Conservation (phyloP, 2,329 filamentous ascomycete genomes). For the Pseudocercospora musae region DNA sequence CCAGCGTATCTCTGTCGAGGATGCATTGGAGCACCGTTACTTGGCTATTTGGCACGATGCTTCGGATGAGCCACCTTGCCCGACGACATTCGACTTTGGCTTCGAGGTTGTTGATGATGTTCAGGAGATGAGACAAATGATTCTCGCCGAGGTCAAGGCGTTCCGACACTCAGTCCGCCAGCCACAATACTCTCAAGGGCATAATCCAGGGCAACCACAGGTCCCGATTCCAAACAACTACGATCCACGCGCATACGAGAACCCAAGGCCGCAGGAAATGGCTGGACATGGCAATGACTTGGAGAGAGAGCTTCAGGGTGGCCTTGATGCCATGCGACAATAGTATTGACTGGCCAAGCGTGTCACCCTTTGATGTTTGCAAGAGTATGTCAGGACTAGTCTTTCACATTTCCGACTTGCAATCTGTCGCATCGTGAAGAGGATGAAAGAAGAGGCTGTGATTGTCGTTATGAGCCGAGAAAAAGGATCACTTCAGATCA, state of each 20-base stretch:
- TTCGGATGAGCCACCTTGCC: constrained; percentile 90
- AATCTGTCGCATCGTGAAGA: not conserved
- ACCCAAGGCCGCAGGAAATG: constrained; percentile 58
- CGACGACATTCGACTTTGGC: constrained; percentile 93
- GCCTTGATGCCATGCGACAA: constrained; percentile 28
- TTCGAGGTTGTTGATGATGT: constrained; percentile 98
- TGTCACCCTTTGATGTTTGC: not conserved
- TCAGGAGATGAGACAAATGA: constrained; percentile 92
- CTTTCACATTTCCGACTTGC: not conserved
- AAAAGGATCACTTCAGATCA: not conserved
- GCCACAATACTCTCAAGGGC: constrained; percentile 44
- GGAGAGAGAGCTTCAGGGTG: constrained; percentile 69
- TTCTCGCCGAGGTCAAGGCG: constrained; percentile 84
- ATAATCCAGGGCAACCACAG: constrained; percentile 39
- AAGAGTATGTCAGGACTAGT: not conserved
- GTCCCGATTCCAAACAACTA: constrained; percentile 63
- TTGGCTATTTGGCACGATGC: constrained; percentile 98
- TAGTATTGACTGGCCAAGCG: not conserved
- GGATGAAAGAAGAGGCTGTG: not conserved
- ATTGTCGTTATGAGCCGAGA: not conserved
- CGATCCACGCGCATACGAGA: constrained; percentile 56
- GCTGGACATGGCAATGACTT: constrained; percentile 66
- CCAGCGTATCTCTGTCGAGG: constrained; percentile 87
- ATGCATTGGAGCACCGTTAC: constrained; percentile 94
- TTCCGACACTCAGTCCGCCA: constrained; percentile 60